phyloP scores from a whole-genome alignment of 805 yeast genomes.

The Suhomyces sp. region DNA sequence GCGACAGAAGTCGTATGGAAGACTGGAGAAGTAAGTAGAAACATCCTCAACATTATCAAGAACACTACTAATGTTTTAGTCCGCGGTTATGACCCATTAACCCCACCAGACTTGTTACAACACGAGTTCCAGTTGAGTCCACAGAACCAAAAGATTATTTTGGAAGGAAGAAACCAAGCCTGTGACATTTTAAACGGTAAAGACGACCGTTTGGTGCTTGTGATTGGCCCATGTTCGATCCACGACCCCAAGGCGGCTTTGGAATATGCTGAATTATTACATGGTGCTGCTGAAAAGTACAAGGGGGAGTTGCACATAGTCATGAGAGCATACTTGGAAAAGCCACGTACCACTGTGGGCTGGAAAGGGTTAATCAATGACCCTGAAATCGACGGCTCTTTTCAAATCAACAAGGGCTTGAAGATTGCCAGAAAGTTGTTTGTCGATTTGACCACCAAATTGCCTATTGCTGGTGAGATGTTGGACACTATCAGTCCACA shows the following conservation, averaged over 20 bases:
- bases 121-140: slow-evolving; percentile 73
- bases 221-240: slow-evolving; percentile 96
- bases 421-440: slow-evolving; percentile 85
- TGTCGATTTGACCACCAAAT: slow-evolving; percentile 71
- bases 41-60: not conserved
- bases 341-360: slow-evolving; percentile 98
- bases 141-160: slow-evolving; percentile 57
- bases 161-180: slow-evolving; percentile 74
- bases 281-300: slow-evolving; percentile 56
- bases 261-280: slow-evolving; percentile 75
- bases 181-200: slow-evolving; percentile 70
- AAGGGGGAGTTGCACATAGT: slow-evolving; percentile 77
- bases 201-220: slow-evolving; percentile 84
- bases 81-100: slow-evolving; percentile 87
- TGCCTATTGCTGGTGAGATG: slow-evolving; percentile 98
- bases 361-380: slow-evolving; percentile 98
- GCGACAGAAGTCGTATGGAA: slow-evolving; percentile 71
- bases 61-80: slow-evolving; percentile 28
- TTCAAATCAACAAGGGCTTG: slow-evolving; percentile 92
- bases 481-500: slow-evolving; percentile 97
- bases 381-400: slow-evolving; percentile 91
- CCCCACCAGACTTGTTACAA: slow-evolving; percentile 92
- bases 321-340: slow-evolving; percentile 97
- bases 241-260: slow-evolving; percentile 92
- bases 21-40: slow-evolving; percentile 48